phyloP scores from a whole-genome alignment of 305 asterid species.

The Ilex paraguariensis region DNA sequence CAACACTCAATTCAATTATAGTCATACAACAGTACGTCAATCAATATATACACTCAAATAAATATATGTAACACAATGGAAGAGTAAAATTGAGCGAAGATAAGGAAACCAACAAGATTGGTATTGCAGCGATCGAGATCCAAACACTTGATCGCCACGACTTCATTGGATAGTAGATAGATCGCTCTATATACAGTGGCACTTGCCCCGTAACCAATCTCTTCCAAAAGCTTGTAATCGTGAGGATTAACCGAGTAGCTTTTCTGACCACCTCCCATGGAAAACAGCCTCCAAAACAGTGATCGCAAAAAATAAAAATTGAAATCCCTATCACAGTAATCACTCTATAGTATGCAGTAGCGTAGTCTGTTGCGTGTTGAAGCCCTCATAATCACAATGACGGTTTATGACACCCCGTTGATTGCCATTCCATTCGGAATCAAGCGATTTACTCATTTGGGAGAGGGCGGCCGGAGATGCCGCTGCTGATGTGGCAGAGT shows the following conservation, averaged over 20 bases:
- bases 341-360: too few species aligned
- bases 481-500: too few species aligned
- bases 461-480: too few species aligned
- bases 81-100: not conserved
- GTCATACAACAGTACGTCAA: not conserved
- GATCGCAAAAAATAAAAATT: too few species aligned
- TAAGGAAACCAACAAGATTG: constrained; percentile 67
- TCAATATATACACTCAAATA: not conserved
- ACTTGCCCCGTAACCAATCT: constrained; percentile 4
- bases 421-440: too few species aligned
- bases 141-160: constrained; percentile 91
- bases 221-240: constrained; percentile 9
- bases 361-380: too few species aligned
- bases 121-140: constrained; percentile 99
- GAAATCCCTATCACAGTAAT: too few species aligned
- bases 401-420: too few species aligned
- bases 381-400: too few species aligned
- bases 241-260: not conserved
- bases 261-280: constrained; percentile 1
- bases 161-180: constrained; percentile 75
- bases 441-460: too few species aligned
- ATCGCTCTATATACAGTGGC: constrained; percentile 81
- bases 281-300: too few species aligned
- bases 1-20: not conserved
- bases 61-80: constrained; percentile 1